phyloP scores from a whole-genome alignment of 2,329 filamentous ascomycete genomes.

The Penicillium sp. region DNA sequence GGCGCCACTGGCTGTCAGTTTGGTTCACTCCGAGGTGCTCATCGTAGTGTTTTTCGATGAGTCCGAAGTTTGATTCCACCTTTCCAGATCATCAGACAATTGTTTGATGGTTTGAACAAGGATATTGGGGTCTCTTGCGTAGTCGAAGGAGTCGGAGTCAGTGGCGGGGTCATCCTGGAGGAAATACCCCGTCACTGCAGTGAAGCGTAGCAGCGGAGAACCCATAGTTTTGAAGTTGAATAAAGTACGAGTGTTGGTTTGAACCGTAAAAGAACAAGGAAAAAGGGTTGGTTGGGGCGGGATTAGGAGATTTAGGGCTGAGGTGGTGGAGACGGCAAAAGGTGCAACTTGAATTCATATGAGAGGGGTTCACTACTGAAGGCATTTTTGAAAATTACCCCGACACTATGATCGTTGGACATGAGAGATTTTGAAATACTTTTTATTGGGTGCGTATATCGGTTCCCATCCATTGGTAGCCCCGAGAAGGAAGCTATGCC shows the following conservation, averaged over 20 bases:
- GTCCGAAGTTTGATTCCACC: conserved; percentile 50
- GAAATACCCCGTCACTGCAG: conserved; percentile 51
- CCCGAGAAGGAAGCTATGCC: neutral
- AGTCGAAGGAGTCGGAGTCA: conserved; percentile 50
- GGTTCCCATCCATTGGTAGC: no score
- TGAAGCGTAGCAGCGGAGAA: conserved; percentile 33
- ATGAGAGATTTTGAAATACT: no score
- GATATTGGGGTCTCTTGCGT: conserved; percentile 36
- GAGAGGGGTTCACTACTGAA: neutral
- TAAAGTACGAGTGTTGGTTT: neutral
- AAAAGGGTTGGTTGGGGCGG: conserved; percentile 1
- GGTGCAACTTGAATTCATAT: neutral
- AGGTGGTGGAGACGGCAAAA: neutral
- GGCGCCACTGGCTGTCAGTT: conserved; percentile 55
- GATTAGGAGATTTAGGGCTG: conserved; percentile 6
- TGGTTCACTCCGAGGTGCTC: neutral
- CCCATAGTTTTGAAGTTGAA: neutral
- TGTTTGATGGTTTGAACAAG: neutral
- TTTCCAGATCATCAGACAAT: conserved; percentile 17
- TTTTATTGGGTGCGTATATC: neutral
- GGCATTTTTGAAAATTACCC: neutral
- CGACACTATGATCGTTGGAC: neutral
- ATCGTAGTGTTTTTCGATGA: conserved; percentile 49
- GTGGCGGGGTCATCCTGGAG: conserved; percentile 52
- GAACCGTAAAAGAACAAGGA: neutral